phyloP scores from a whole-genome alignment of 2,329 filamentous ascomycete species.

The Diplodia mutila region DNA sequence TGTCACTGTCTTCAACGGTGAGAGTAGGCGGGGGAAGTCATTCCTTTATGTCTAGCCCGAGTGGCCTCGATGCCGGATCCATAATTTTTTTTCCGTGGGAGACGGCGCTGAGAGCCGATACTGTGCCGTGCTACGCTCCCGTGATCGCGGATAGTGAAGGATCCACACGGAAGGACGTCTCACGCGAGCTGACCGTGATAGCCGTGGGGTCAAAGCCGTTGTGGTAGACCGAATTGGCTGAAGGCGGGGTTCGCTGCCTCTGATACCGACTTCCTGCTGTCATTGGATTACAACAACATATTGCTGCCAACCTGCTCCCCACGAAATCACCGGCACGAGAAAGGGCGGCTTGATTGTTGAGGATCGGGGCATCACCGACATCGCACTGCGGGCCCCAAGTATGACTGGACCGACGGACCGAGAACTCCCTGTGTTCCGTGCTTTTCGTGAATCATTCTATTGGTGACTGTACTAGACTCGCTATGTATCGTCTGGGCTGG shows the following conservation, averaged over 20 bases:
- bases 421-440: neutral
- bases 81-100: constrained; percentile 14
- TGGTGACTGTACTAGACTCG: neutral
- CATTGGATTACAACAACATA: neutral
- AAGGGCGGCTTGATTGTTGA: neutral
- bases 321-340: neutral
- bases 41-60: constrained; percentile 13
- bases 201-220: neutral
- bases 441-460: neutral
- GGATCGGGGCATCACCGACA: constrained; percentile 1
- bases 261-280: neutral
- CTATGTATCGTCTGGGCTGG: neutral
- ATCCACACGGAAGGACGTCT: constrained; percentile 17
- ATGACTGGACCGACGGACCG: neutral
- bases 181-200: constrained; percentile 1
- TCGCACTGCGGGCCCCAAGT: neutral
- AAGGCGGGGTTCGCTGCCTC: neutral
- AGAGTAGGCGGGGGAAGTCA: neutral
- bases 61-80: neutral
- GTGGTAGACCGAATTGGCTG: neutral
- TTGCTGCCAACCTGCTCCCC: neutral
- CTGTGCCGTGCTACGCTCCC: constrained; percentile 10
- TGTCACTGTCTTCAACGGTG: neutral
- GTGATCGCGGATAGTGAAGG: constrained; percentile 15
- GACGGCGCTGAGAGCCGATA: neutral